A percentile compares a stretch with the other conserved stretches of the same genome.
Evolutionary conservation across 441 rosid species (phyloP).

Genomic region (Populus trichocarpa): DNA sequence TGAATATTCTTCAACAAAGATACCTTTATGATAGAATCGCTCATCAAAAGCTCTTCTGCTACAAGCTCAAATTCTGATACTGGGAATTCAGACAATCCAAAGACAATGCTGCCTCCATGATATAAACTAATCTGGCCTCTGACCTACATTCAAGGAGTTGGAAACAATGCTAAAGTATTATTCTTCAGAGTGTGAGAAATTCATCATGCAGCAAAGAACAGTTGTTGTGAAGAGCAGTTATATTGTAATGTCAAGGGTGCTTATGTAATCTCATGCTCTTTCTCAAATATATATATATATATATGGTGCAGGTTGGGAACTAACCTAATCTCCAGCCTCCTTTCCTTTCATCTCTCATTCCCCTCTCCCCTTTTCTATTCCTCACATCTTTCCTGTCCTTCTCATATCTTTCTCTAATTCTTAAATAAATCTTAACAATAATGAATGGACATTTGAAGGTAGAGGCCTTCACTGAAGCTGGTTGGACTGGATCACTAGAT

Average conservation of each 20-base stretch:
- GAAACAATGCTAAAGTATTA: neutral
- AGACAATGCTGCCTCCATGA: conserved; percentile 80
- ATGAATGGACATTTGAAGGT: neutral
- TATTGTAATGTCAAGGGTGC: neutral
- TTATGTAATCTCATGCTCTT: neutral
- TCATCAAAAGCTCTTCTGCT: conserved; percentile 99
- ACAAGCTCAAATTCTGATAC: conserved; percentile 98
- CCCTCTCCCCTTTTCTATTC: neutral
- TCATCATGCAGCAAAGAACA: conserved; percentile 14
- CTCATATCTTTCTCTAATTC: neutral
- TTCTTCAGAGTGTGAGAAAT: conserved; percentile 15
- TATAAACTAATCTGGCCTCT: conserved; percentile 93
- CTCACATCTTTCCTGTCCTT: neutral
- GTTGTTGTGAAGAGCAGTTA: neutral
- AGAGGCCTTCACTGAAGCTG: neutral
- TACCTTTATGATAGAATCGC: conserved; percentile 94
- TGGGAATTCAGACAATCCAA: conserved; percentile 84
- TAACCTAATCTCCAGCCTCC: neutral
- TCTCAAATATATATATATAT: too few relatives aligned
- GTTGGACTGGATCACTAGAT: neutral
- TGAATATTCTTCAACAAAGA: conserved; percentile 18
- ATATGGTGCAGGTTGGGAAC: neutral
- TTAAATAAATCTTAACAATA: neutral
- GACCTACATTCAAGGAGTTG: conserved; percentile 50
- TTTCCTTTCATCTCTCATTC: neutral